Evolutionary conservation across 192 early-diverging fungal species (phyloP).

Genomic region (Chytriomyces confervae): DNA sequence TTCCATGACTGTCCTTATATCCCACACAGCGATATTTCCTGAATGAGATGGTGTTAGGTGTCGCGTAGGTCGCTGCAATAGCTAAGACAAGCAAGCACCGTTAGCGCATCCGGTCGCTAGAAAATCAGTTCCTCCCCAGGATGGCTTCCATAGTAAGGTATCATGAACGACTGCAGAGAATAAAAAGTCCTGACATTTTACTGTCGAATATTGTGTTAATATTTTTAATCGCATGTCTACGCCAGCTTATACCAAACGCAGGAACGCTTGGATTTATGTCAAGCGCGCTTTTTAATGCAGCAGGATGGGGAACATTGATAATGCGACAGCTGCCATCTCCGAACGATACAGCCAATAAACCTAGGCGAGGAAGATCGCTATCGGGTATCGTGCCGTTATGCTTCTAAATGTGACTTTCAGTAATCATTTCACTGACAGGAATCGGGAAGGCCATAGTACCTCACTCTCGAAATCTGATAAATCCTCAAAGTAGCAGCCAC

Average conservation of each 20-base stretch:
- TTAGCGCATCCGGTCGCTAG: slow-evolving; percentile 43
- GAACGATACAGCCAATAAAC: slow-evolving; percentile 50
- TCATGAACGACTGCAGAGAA: slow-evolving; percentile 28
- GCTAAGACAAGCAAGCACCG: slow-evolving; percentile 1
- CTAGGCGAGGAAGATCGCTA: slow-evolving; percentile 36
- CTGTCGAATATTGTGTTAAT: background rate
- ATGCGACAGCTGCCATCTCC: slow-evolving; percentile 49
- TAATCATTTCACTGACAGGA: background rate
- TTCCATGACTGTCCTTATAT: background rate
- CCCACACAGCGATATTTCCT: slow-evolving; percentile 33
- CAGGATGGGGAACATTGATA: slow-evolving; percentile 47
- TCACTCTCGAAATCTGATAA: background rate
- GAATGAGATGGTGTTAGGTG: background rate
- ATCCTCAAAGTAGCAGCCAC: slow-evolving; percentile 32
- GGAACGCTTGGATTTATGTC: background rate
- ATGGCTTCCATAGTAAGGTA: slow-evolving; percentile 34
- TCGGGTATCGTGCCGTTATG: background rate
- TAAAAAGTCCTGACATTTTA: slow-evolving; percentile 22
- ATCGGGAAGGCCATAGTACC: background rate
- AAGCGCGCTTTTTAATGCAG: slow-evolving; percentile 11
- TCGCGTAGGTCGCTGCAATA: background rate
- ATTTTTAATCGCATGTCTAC: background rate
- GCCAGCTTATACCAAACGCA: slow-evolving; percentile 13
- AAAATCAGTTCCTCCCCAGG: slow-evolving; percentile 37
- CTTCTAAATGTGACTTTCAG: background rate